These are phyloP conservation scores for Desmodesmus armatus DNA, from an alignment of 139 green algal genomes.

Conservation along the genomic window DNA sequence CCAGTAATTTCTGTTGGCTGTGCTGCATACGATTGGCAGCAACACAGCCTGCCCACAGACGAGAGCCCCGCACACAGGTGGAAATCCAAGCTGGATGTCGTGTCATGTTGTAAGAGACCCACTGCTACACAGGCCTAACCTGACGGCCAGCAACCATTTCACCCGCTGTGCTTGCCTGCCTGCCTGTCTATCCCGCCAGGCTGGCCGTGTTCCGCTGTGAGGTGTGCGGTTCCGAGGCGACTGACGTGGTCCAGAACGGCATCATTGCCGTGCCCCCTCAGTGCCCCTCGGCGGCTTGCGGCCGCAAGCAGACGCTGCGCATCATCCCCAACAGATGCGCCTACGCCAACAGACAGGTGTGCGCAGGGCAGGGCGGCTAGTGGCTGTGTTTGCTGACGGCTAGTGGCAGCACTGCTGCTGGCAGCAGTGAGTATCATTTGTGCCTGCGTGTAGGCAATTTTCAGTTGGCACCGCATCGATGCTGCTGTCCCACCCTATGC, in stretches of 20 bases:
- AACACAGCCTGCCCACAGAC: not conserved
- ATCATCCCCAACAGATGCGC: slow-evolving; percentile 87
- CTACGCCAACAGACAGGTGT: slow-evolving; percentile 94
- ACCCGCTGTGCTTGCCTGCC: slow-evolving; percentile 33
- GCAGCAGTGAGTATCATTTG: no score
- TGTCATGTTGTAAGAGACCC: no score
- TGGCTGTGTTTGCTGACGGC: no score
- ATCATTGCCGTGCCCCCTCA: slow-evolving; percentile 15
- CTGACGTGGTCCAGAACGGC: slow-evolving; percentile 13
- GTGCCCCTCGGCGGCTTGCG: slow-evolving; percentile 68
- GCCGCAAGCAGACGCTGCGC: slow-evolving; percentile 66
- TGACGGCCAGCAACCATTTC: no score
- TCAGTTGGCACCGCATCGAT: no score
- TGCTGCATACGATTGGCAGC: not conserved
- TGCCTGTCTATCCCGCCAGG: slow-evolving; percentile 30
- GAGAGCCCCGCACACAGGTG: no score
- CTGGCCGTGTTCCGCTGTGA: slow-evolving; percentile 56
- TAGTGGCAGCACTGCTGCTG: no score
- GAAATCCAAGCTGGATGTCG: no score
- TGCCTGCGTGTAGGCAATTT: no score
- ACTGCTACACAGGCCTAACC: no score
- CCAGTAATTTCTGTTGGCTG: not conserved
- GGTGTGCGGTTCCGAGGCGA: slow-evolving; percentile 43
- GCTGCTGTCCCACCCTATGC: no score
- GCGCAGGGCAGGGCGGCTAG: not conserved